Evolutionary conservation across 106 monocot species (phyloP), one percentile per base, ranked within the genome.

Genomic region (Vanilla planifolia): DNA sequence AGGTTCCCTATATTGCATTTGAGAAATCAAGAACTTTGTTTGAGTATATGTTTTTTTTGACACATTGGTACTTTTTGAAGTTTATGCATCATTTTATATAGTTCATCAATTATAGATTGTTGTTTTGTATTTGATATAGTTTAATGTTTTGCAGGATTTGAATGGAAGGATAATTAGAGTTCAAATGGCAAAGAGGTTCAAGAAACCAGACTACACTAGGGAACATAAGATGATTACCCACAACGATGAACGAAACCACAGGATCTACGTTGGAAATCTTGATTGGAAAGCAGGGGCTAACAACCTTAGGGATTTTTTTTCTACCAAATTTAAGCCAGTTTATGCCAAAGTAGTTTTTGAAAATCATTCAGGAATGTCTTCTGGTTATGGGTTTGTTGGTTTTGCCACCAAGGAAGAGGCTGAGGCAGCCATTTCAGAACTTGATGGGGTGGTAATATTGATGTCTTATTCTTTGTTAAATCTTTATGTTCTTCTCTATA

Each of bases 331-430:
- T 44, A 84, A 87, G 32, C 96, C 90, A 0, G 37, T 78, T 17
- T 89, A 83, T 30, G 72, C 74, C 23, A 71, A 72, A 46, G 91
- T 96, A 1, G 84, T 96, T 20, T 87, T 96, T 62, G 80, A 87
- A 8, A 79, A 70, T 56, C 72, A 80, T 59, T 50, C 80, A 25
- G 87, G 90, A 59, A 83, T 43, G 65, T 76, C 91, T 48, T 73
- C 87, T 60, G 96, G 96, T 3, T 96, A 96, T 70, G 96, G 96
- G 19, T 96, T 91, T 84, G 87, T 91, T 69, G 73, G 67, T 16
- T 96, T 96, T 77, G 60, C 74, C 42, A 91, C 96, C 26, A 60
- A 74, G 61, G 91, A 96, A 68, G 96, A 96, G 73, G 84, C 78
- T 3, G 81, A 81, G 39, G 73, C 86, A 68, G 96, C 81, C 59